Evolutionary conservation across 768 basidiomycete genomes (phyloP).

Genomic region (Dioszegia hungarica): DNA sequence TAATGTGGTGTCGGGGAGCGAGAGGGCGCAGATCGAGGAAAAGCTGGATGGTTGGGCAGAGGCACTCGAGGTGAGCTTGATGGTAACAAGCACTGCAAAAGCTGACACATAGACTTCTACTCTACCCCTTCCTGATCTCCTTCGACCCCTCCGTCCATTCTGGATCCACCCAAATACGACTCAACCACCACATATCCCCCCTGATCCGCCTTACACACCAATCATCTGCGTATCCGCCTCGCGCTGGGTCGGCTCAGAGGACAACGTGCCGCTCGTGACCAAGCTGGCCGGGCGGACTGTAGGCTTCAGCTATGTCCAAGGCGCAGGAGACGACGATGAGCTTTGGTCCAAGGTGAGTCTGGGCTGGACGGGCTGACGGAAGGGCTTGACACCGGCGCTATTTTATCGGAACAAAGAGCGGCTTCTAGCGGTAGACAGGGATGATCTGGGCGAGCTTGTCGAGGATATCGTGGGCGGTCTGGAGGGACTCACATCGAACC

Average conservation of each 20-base stretch:
- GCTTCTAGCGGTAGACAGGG: slow-evolving; percentile 55
- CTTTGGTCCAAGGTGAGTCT: slow-evolving; percentile 69
- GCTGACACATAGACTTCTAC: slow-evolving; percentile 59
- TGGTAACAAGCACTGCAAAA: not conserved
- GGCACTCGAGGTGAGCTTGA: slow-evolving; percentile 61
- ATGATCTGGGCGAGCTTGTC: slow-evolving; percentile 54
- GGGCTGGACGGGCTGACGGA: slow-evolving; percentile 1
- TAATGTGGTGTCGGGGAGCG: slow-evolving; percentile 56
- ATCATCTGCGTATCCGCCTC: slow-evolving; percentile 85
- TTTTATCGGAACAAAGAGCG: slow-evolving; percentile 63
- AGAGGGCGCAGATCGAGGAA: slow-evolving; percentile 71
- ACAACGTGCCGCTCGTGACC: slow-evolving; percentile 32
- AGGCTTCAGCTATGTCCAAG: slow-evolving; percentile 84
- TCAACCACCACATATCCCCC: slow-evolving; percentile 52
- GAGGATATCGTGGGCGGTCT: slow-evolving; percentile 16
- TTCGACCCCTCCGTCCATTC: slow-evolving; percentile 69
- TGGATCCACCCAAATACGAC: slow-evolving; percentile 78
- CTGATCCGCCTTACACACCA: slow-evolving; percentile 50
- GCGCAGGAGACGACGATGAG: slow-evolving; percentile 93
- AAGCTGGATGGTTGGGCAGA: slow-evolving; percentile 66
- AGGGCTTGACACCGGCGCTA: slow-evolving; percentile 70
- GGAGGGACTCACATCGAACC: not conserved
- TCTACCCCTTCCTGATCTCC: slow-evolving; percentile 61
- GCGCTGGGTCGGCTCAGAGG: slow-evolving; percentile 56
- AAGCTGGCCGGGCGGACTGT: slow-evolving; percentile 51